phyloP scores from a whole-genome alignment of 2,329 filamentous ascomycete species.

The Fusarium verticillioides region DNA sequence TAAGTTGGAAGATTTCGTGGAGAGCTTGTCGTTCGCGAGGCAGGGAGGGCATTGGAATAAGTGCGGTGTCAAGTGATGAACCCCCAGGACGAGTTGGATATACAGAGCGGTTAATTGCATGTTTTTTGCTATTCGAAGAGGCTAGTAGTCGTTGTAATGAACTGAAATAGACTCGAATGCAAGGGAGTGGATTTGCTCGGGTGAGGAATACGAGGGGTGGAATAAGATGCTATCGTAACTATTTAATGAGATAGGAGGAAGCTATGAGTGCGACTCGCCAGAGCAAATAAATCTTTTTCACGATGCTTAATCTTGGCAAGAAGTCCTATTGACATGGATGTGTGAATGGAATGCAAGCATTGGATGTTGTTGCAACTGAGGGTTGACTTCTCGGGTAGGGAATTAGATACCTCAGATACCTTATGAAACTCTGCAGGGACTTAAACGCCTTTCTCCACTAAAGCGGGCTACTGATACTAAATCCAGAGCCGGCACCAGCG shows the following conservation, averaged over 20 bases:
- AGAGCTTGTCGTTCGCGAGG: conserved; percentile 79
- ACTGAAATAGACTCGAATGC: conserved; percentile 27
- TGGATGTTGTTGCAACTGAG: neutral
- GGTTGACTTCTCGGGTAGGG: neutral
- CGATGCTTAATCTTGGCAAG: neutral
- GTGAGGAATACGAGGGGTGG: conserved; percentile 13
- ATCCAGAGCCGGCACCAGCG: conserved; percentile 27
- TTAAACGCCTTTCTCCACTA: conserved; percentile 2
- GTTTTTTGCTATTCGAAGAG: conserved; percentile 10
- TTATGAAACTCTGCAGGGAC: neutral
- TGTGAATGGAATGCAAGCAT: neutral
- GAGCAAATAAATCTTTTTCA: neutral
- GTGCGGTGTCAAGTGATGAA: conserved; percentile 16
- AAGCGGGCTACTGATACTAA: conserved; percentile 25
- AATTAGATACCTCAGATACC: neutral
- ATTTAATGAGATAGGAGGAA: neutral
- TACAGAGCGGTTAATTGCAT: conserved; percentile 24
- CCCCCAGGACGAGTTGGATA: conserved; percentile 4
- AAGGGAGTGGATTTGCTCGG: conserved; percentile 11
- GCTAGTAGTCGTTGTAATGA: neutral
- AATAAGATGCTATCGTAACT: neutral
- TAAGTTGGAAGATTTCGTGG: conserved; percentile 74
- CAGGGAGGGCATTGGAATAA: conserved; percentile 76
- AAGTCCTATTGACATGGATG: neutral
- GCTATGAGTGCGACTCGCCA: neutral